These are phyloP conservation scores for Corymbia calophylla DNA, from an alignment of 441 rosid genomes.

Conservation along the genomic window DNA sequence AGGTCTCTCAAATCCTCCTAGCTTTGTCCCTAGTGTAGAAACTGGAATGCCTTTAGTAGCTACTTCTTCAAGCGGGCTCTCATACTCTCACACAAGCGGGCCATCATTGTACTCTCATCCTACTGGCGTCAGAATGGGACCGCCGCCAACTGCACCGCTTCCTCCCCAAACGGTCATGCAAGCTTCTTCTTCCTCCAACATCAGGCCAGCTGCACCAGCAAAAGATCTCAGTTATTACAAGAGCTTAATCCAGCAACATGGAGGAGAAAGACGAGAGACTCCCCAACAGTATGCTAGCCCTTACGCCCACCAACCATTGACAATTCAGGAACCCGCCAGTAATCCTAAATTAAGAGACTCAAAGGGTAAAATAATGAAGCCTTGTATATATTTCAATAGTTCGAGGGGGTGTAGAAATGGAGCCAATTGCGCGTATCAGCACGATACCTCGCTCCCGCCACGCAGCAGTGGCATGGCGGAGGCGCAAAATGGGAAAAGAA, in stretches of 20 bases:
- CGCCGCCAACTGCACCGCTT: background rate
- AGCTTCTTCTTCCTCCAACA: constrained; percentile 24
- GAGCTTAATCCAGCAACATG: constrained; percentile 94
- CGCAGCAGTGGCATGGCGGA: constrained; percentile 38
- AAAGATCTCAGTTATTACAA: constrained; percentile 79
- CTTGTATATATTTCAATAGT: constrained; percentile 84
- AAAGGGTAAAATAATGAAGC: constrained; percentile 78
- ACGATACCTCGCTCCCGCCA: constrained; percentile 54
- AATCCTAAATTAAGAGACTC: constrained; percentile 44
- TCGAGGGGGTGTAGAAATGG: constrained; percentile 93
- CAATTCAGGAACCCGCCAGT: constrained; percentile 44
- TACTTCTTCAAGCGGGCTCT: constrained; percentile 38
- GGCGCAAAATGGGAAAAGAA: constrained; percentile 59
- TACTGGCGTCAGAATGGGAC: constrained; percentile 10
- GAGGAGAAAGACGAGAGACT: constrained; percentile 73
- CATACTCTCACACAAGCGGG: constrained; percentile 41
- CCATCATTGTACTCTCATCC: background rate
- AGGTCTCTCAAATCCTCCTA: constrained; percentile 22
- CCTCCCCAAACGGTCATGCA: constrained; percentile 28
- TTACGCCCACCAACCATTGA: constrained; percentile 31
- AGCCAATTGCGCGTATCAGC: constrained; percentile 76
- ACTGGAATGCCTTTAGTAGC: constrained; percentile 22
- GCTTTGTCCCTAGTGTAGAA: constrained; percentile 33
- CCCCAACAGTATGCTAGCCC: constrained; percentile 33
- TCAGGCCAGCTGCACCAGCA: constrained; percentile 30